Percentiles rank a stretch among this genome's conserved stretches.
Evolutionary conservation across 2,329 filamentous ascomycete species (phyloP).

Genomic region (Geosmithia flava): DNA sequence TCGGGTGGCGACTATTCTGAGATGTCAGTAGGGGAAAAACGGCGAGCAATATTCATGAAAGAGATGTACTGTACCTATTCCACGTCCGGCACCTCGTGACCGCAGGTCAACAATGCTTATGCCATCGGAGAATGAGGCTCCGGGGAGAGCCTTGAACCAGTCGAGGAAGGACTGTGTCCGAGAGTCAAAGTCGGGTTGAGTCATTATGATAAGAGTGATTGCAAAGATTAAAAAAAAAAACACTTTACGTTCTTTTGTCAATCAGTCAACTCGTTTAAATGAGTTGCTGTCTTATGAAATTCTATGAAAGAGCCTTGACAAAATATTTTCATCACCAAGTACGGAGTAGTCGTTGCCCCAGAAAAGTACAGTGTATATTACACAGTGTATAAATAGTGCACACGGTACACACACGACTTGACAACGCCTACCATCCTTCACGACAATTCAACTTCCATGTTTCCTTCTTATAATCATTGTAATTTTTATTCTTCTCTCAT

Average conservation of each 20-base stretch:
- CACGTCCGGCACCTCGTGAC: conserved; percentile 36
- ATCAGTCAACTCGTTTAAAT: background rate
- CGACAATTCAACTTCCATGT: too few species aligned
- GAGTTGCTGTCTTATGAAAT: background rate
- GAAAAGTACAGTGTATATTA: background rate
- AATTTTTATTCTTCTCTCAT: too few species aligned
- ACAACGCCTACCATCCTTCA: too few species aligned
- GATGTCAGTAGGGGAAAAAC: background rate
- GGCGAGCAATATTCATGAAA: background rate
- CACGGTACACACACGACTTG: background rate
- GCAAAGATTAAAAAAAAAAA: background rate
- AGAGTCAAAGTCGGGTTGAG: conserved; percentile 21
- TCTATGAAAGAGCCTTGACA: background rate
- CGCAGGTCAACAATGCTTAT: conserved; percentile 42
- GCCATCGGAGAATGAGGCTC: conserved; percentile 38
- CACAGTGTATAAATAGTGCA: background rate
- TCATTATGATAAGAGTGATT: background rate
- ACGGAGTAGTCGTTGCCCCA: background rate
- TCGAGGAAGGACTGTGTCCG: conserved; percentile 32
- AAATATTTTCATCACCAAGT: background rate
- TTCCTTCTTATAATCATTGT: too few species aligned
- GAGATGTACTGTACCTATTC: conserved; percentile 30
- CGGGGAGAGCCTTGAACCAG: conserved; percentile 41
- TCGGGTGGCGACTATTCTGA: conserved; percentile 47
- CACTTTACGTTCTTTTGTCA: background rate